Evolutionary conservation across 768 basidiomycete species (phyloP), one percentile per base, ranked within the genome.

Genomic region (Rhodotorula sphaerocarpa): DNA sequence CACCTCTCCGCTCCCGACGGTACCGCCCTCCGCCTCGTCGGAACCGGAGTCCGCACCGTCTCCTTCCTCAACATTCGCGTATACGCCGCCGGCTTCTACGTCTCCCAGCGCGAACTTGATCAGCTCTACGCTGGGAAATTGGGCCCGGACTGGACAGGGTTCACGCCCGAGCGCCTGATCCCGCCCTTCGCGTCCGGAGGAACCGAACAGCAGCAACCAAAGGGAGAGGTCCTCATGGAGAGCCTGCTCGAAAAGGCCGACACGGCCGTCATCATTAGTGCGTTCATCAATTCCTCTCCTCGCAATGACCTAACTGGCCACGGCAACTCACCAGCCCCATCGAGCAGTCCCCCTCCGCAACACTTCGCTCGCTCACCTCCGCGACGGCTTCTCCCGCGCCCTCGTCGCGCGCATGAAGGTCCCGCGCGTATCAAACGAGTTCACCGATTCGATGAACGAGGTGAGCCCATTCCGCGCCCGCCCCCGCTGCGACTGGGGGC

Each of bases 341-440:
- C 28, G 28, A 10, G 23, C 60, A 77, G 77, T 78, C 1, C 77
- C 77, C 1, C 70, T 74, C 1, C 59, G 76, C 20, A 77, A 75
- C 57, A 77, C 77, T 15, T 74, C 75, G 46, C 76, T 77, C 25
- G 47, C 74, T 53, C 77, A 78, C 57, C 73, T 78, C 1, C 73
- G 77, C 21, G 77, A 78, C 63, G 77, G 74, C 1, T 77, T 78
- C 65, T 74, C 75, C 0, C 67, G 77, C 18, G 75, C 76, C 4
- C 58, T 78, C 33, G 56, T 71, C 31, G 76, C 75, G 0, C 70
- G 77, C 7, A 71, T 77, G 55, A 77, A 77, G 64, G 55, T 73
- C 6, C 74, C 76, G 11, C 63, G 65, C 25, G 65, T 71, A 20
- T 58, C 70, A 2, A 65, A 70, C 1, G 33, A 55, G 27, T 31